Conservation (phyloP, 345 rosid genomes). For the Salix udensis region DNA sequence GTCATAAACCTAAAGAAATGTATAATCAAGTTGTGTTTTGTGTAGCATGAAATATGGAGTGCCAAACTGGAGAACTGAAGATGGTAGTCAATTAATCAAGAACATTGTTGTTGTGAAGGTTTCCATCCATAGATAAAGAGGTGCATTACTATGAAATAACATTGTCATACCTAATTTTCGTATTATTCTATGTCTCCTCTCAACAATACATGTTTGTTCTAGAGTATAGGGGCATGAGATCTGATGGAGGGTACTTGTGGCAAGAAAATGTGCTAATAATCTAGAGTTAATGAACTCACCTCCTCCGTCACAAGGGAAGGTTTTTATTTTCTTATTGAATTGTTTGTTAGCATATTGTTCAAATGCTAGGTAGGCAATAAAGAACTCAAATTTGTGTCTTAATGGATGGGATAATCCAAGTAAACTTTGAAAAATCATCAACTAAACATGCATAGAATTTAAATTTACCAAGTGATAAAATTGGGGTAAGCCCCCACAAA, state of each 20-base stretch:
- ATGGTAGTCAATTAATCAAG: background rate
- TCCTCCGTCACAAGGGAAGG: too few relatives aligned
- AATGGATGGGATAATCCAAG: too few relatives aligned
- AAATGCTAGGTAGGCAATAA: too few relatives aligned
- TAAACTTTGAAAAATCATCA: too few relatives aligned
- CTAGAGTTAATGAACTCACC: background rate
- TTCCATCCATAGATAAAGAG: background rate
- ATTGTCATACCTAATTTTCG: background rate
- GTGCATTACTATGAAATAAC: background rate
- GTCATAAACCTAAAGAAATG: background rate
- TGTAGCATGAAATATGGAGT: background rate
- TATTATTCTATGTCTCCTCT: background rate
- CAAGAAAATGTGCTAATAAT: background rate
- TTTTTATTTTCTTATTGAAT: too few relatives aligned
- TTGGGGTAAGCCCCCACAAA: too few relatives aligned
- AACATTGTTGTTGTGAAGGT: background rate
- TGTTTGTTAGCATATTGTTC: too few relatives aligned
- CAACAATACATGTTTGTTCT: background rate
- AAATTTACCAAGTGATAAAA: too few relatives aligned
- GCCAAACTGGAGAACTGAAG: background rate
- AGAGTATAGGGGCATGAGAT: background rate
- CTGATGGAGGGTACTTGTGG: background rate
- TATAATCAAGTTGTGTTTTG: background rate
- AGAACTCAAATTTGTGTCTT: too few relatives aligned
- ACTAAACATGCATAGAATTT: too few relatives aligned